These are phyloP conservation scores for Zymoseptoria passerinii DNA, from an alignment of 2,329 filamentous ascomycete genomes.

Conservation along the genomic window DNA sequence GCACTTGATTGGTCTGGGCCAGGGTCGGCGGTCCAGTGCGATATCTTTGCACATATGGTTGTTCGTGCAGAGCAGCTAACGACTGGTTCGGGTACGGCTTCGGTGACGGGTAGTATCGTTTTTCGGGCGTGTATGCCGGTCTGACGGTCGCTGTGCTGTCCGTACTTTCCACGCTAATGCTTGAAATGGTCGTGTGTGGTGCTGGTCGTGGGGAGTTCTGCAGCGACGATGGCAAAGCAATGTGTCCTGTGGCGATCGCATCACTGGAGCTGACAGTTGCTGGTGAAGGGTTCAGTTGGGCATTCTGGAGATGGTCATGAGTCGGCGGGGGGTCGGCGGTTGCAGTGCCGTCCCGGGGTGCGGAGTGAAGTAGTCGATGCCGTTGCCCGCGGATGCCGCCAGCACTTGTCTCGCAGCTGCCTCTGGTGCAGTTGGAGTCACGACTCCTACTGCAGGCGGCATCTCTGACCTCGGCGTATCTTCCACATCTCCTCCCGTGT, in stretches of 20 bases:
- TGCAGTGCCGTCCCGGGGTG: background rate
- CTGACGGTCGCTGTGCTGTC: conserved; percentile 30
- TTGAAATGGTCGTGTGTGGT: conserved; percentile 35
- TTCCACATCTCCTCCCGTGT: conserved; percentile 26
- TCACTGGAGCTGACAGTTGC: conserved; percentile 8
- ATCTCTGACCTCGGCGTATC: conserved; percentile 35
- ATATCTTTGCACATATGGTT: conserved; percentile 31
- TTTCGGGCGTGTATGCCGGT: conserved; percentile 19
- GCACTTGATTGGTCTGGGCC: conserved; percentile 35
- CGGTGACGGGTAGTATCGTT: conserved; percentile 26
- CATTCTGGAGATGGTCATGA: background rate
- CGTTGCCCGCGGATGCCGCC: background rate
- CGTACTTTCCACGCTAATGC: conserved; percentile 34
- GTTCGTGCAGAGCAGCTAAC: conserved; percentile 41
- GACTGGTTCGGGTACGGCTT: conserved; percentile 41
- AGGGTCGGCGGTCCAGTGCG: background rate
- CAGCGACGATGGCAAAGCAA: conserved; percentile 15
- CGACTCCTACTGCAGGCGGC: conserved; percentile 25
- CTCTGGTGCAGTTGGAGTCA: conserved; percentile 14
- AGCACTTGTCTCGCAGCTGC: conserved; percentile 3
- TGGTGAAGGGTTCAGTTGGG: background rate
- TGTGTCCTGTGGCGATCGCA: conserved; percentile 16
- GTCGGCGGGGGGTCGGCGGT: conserved; percentile 2
- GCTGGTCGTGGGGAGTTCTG: conserved; percentile 26
- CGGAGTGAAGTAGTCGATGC: conserved; percentile 9